A percentile compares a stretch with the other conserved stretches of the same genome.
Evolutionary conservation across 2,329 filamentous ascomycete genomes (phyloP).

Genomic region (Neonectria hederae): DNA sequence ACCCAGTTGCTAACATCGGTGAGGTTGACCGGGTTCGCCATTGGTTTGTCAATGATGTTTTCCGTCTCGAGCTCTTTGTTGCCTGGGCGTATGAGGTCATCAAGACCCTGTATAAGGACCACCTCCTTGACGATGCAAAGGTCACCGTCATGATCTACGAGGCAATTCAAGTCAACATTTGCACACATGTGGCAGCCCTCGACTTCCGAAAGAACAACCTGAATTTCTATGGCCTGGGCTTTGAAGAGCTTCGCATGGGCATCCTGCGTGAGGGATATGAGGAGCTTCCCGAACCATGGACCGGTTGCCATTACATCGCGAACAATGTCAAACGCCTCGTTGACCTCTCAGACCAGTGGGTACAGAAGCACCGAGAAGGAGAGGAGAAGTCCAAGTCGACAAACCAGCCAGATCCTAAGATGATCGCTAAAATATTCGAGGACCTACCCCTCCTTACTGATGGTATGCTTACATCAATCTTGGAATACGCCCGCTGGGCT

Average conservation of each 20-base stretch:
- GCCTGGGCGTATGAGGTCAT: conserved; percentile 83
- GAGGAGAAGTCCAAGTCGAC: conserved; percentile 45
- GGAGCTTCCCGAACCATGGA: conserved; percentile 85
- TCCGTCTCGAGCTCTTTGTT: conserved; percentile 76
- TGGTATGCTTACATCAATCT: conserved; percentile 62
- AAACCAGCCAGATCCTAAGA: conserved; percentile 49
- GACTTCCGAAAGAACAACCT: conserved; percentile 78
- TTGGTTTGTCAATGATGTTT: conserved; percentile 84
- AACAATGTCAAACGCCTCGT: conserved; percentile 70
- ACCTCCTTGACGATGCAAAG: conserved; percentile 62
- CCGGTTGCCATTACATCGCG: conserved; percentile 71
- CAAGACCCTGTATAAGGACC: conserved; percentile 74
- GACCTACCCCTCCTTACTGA: conserved; percentile 63
- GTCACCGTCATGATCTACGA: conserved; percentile 71
- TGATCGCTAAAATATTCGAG: conserved; percentile 58
- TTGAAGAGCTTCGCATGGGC: conserved; percentile 72
- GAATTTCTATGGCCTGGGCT: conserved; percentile 75
- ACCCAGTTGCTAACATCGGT: conserved; percentile 69
- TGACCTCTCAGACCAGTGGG: conserved; percentile 66
- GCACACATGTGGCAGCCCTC: conserved; percentile 65
- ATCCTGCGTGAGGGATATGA: conserved; percentile 72
- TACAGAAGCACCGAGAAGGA: conserved; percentile 55
- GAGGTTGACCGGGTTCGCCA: conserved; percentile 83
- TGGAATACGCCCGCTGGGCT: conserved; percentile 64
- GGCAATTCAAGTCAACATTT: conserved; percentile 71